Evolutionary conservation across 2,329 filamentous ascomycete genomes (phyloP), one percentile per base, ranked within the genome.

Genomic region (Diaporthe sp.): DNA sequence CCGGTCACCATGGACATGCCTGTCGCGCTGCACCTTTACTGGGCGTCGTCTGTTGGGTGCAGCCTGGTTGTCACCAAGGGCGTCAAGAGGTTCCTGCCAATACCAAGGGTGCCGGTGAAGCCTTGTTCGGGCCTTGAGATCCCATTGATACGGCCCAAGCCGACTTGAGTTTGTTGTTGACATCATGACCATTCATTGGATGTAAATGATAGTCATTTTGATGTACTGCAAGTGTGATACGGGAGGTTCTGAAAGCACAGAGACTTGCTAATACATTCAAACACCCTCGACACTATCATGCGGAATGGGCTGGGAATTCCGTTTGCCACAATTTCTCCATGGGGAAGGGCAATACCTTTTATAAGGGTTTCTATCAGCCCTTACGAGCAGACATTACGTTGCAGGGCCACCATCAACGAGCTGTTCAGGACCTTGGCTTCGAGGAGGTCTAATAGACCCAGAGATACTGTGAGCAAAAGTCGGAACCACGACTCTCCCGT

Each of bases 1-100:
- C 83, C 84, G 6, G 49, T 81, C 13, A 87, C 86, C 2, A 77
- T 85, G 76, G 76, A 84, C 51, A 78, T 88, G 34, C 86, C 86
- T 1, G 83, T 83, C 7, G 86, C 86, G 1, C 75, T 88, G 37
- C 86, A 87, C 72, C 78, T 87, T 13, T 88, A 87, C 78, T 87
- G 86, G 86, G 73, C 87, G 2, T 75, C 83, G 1, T 85, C 85
- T 3, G 77, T 84, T 4, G 31, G 75, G 1, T 76, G 79, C 8
- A 82, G 80, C 55, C 75, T 76, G 22, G 28, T 78, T 6, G 78
- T 82, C 7, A 76, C 68, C 2, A 76, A 73, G 22, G 28, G 77
- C 1, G 25, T 86, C 9, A 71, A 61, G 19, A 44, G 55, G 4
- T 15, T 80, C 17, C 79, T 83, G 75, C 83, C 83, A 0, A 70